Conservation (phyloP, 208 protist genomes). For the Histomonas meleagridis region DNA sequence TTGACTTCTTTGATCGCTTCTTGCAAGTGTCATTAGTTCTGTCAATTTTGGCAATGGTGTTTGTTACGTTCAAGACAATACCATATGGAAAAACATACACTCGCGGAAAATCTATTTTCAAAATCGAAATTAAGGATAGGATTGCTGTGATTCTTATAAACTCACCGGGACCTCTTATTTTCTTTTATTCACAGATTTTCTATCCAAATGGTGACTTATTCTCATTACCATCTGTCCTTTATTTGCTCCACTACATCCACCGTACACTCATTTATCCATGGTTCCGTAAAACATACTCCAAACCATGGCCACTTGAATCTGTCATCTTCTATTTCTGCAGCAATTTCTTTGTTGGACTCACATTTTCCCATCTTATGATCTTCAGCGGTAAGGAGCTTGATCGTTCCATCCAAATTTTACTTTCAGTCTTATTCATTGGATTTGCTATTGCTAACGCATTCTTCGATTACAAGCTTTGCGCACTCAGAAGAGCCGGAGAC, state of each 20-base stretch:
- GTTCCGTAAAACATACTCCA: background rate
- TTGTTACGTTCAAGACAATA: background rate
- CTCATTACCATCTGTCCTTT: background rate
- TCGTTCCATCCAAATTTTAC: background rate
- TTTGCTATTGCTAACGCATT: background rate
- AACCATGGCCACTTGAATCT: conserved; percentile 33
- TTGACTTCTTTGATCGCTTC: too few relatives aligned
- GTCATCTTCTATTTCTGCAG: background rate
- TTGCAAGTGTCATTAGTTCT: too few relatives aligned
- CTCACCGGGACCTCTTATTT: background rate
- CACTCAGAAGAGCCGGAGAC: background rate
- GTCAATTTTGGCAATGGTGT: too few relatives aligned
- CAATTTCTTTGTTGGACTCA: background rate
- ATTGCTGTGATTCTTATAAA: background rate
- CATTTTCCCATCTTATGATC: background rate
- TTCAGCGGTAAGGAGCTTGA: background rate
- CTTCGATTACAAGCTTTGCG: background rate
- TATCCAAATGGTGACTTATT: background rate
- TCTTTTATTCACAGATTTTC: background rate
- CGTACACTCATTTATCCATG: conserved; percentile 12
- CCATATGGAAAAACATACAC: conserved; percentile 35
- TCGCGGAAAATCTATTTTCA: background rate
- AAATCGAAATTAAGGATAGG: conserved; percentile 16
- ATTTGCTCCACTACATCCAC: background rate
- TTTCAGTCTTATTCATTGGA: background rate